These are phyloP conservation scores for Zarea fungicola DNA, from an alignment of 2,329 filamentous ascomycete species.

Conservation along the genomic window DNA sequence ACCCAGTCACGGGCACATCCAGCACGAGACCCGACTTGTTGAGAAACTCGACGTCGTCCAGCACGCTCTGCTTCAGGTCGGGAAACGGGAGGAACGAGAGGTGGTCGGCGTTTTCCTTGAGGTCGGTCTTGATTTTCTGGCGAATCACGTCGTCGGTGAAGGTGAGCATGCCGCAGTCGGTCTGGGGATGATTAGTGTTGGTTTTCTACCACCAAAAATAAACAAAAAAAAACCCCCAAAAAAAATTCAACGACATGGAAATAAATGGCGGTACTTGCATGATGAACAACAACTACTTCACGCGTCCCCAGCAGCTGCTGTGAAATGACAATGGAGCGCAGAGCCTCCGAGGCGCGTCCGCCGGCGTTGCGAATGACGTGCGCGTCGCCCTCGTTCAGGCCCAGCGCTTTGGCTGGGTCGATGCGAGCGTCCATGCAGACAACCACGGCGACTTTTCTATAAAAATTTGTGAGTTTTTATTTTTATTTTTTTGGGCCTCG, in stretches of 20 bases:
- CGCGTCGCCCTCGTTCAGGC: constrained; percentile 67
- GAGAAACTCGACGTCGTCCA: constrained; percentile 60
- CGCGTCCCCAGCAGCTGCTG: constrained; percentile 72
- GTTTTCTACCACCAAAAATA: too few species aligned
- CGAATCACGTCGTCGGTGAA: constrained; percentile 57
- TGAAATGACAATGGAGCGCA: constrained; percentile 72
- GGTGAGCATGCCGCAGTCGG: constrained; percentile 56
- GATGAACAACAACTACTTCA: constrained; percentile 71
- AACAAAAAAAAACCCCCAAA: constrained; percentile 4
- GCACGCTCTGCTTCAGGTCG: constrained; percentile 59
- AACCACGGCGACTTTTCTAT: constrained; percentile 39
- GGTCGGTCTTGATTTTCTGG: constrained; percentile 52
- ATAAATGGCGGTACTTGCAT: constrained; percentile 32
- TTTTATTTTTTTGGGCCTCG: background rate
- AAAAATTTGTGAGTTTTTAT: background rate
- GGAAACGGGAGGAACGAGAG: constrained; percentile 63
- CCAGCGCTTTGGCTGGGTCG: constrained; percentile 63
- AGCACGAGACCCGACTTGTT: constrained; percentile 55
- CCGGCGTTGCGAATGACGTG: constrained; percentile 75
- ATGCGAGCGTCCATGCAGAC: constrained; percentile 80
- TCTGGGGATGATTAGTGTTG: too few species aligned
- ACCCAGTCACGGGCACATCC: constrained; percentile 61
- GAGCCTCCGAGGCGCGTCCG: constrained; percentile 59
- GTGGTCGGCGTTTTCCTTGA: constrained; percentile 45
- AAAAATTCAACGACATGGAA: background rate